Conservation (phyloP, 305 asterid genomes). For the Fraxinus greggii region DNA sequence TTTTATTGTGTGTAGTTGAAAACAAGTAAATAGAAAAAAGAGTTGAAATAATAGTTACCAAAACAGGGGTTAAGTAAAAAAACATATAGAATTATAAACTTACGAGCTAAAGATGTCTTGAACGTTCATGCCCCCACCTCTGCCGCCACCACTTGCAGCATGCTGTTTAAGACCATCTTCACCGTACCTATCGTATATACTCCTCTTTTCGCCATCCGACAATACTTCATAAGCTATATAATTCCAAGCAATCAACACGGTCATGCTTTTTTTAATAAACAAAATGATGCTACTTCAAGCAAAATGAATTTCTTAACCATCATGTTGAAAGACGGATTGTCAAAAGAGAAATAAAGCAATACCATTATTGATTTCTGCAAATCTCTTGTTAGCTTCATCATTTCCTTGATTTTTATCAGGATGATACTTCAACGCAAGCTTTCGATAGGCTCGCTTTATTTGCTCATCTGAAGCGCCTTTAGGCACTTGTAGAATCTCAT, state of each 20-base stretch:
- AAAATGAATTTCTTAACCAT: background rate
- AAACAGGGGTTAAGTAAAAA: background rate
- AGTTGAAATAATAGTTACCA: background rate
- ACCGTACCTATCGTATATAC: slow-evolving; percentile 83
- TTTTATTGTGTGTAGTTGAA: background rate
- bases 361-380: slow-evolving; percentile 93
- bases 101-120: slow-evolving; percentile 92
- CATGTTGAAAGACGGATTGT: background rate
- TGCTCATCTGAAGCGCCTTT: slow-evolving; percentile 91
- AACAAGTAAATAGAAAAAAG: background rate
- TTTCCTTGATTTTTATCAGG: slow-evolving; percentile 95
- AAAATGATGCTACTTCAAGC: background rate
- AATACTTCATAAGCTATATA: slow-evolving; percentile 83
- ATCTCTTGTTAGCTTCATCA: slow-evolving; percentile 90
- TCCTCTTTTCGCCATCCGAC: slow-evolving; percentile 88
- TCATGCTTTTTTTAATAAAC: slow-evolving; percentile 22
- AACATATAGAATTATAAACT: slow-evolving; percentile 26
- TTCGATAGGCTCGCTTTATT: slow-evolving; percentile 89
- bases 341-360: background rate
- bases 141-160: slow-evolving; percentile 79
- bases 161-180: slow-evolving; percentile 98
- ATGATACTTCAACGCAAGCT: slow-evolving; percentile 95
- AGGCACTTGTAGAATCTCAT: slow-evolving; percentile 79
- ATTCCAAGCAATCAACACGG: slow-evolving; percentile 20
- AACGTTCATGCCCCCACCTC: slow-evolving; percentile 93